Evolutionary conservation across 768 basidiomycete genomes (phyloP).

Genomic region (Russula abietina): DNA sequence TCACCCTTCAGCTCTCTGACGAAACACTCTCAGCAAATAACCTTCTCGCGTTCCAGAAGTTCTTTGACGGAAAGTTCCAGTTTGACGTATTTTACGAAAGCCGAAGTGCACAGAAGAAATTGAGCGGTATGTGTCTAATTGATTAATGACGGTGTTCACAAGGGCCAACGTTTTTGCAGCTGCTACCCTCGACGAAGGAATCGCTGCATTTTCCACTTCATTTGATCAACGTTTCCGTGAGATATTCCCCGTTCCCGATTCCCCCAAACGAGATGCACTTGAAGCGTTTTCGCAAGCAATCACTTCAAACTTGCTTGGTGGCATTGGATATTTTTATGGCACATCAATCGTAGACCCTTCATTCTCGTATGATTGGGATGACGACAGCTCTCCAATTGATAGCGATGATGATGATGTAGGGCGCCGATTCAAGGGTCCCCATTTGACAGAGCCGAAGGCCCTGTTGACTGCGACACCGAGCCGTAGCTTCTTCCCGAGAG

Average conservation of each 20-base stretch:
- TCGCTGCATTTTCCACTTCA: constrained; percentile 53
- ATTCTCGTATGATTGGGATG: constrained; percentile 90
- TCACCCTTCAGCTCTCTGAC: constrained; percentile 69
- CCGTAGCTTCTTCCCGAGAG: constrained; percentile 93
- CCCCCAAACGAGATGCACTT: constrained; percentile 45
- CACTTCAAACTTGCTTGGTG: constrained; percentile 87
- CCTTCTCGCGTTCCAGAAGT: constrained; percentile 82
- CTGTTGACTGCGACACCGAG: constrained; percentile 91
- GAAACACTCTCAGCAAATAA: constrained; percentile 68
- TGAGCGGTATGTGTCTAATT: constrained; percentile 49
- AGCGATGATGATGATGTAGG: constrained; percentile 40
- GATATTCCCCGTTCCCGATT: constrained; percentile 61
- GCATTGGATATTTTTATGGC: constrained; percentile 94
- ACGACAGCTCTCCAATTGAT: constrained; percentile 43
- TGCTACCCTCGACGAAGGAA: constrained; percentile 56
- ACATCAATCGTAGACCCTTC: constrained; percentile 78
- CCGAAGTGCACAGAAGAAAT: constrained; percentile 53
- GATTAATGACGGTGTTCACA: background rate
- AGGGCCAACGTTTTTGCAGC: constrained; percentile 39
- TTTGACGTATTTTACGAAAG: constrained; percentile 90
- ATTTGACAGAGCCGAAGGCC: constrained; percentile 64
- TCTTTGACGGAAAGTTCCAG: constrained; percentile 76
- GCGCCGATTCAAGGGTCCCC: constrained; percentile 46
- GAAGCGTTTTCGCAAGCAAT: constrained; percentile 78
- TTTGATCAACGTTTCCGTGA: constrained; percentile 64